Percentiles rank a stretch among this genome's conserved stretches.
Evolutionary conservation across 257 asterid genomes (phyloP).

Genomic region (Solanum bukasovii): DNA sequence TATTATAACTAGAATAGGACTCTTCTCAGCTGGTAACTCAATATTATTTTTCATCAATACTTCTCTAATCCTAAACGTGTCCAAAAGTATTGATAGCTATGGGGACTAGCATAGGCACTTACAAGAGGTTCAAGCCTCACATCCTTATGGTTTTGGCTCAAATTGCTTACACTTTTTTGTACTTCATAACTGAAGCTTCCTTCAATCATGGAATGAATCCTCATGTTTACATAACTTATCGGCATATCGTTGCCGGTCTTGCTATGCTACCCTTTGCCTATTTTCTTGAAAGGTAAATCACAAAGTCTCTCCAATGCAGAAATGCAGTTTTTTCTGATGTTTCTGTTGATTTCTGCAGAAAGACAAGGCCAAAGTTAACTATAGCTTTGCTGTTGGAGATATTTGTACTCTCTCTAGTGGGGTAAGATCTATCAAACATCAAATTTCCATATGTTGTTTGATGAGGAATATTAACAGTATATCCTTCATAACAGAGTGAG

Average conservation of each 20-base stretch:
- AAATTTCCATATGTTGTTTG: background rate
- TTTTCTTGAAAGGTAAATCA: conserved; percentile 48
- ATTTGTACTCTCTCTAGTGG: conserved; percentile 48
- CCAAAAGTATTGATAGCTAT: background rate
- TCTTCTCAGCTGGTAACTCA: background rate
- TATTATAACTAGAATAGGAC: too few species aligned
- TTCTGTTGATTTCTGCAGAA: conserved; percentile 27
- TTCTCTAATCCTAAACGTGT: too few species aligned
- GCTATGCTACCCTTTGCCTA: conserved; percentile 56
- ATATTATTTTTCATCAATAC: too few species aligned
- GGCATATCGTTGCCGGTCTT: conserved; percentile 42
- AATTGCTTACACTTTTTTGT: conserved; percentile 39
- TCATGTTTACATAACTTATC: conserved; percentile 54
- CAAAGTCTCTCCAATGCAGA: background rate
- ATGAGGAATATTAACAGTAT: too few species aligned
- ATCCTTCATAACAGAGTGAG: too few species aligned
- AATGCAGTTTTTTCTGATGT: background rate
- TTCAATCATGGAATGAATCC: conserved; percentile 75
- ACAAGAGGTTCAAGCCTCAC: conserved; percentile 45
- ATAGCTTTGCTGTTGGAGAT: conserved; percentile 38
- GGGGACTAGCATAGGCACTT: background rate
- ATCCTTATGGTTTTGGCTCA: conserved; percentile 62
- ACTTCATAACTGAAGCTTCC: conserved; percentile 64
- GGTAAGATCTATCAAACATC: conserved; percentile 20
- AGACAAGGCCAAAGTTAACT: conserved; percentile 49